Conservation (phyloP, 1,284 basidiomycete species). For the Kwoniella shivajii region DNA sequence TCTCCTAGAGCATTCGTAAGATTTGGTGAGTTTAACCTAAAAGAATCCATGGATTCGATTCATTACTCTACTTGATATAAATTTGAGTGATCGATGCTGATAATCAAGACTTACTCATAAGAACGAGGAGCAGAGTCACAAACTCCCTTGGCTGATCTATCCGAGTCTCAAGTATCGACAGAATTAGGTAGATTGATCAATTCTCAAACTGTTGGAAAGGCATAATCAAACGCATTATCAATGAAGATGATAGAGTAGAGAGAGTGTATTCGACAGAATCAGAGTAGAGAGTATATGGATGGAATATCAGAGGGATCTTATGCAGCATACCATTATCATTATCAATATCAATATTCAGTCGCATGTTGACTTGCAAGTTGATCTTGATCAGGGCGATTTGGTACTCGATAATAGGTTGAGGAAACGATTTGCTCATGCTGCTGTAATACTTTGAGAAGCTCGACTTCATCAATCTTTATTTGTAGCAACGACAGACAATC, state of each 20-base stretch:
- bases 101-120: constrained; percentile 13
- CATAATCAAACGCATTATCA: constrained; percentile 15
- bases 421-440: no score
- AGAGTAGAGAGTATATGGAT: no score
- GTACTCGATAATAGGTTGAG: no score
- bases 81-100: neutral
- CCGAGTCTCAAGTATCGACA: constrained; percentile 47
- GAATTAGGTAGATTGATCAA: constrained; percentile 43
- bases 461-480: no score
- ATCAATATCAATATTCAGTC: no score
- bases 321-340: no score
- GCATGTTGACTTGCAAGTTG: no score
- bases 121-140: constrained; percentile 52
- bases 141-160: constrained; percentile 43
- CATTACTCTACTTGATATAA: neutral
- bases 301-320: no score
- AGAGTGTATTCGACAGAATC: neutral
- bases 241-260: neutral
- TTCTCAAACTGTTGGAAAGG: constrained; percentile 32
- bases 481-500: no score
- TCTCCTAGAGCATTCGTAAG: constrained; percentile 85
- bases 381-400: no score
- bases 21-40: constrained; percentile 74
- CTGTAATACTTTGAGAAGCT: no score
- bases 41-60: no score